phyloP scores from a whole-genome alignment of 2,329 filamentous ascomycete genomes.

The Ustilaginoidea virens region DNA sequence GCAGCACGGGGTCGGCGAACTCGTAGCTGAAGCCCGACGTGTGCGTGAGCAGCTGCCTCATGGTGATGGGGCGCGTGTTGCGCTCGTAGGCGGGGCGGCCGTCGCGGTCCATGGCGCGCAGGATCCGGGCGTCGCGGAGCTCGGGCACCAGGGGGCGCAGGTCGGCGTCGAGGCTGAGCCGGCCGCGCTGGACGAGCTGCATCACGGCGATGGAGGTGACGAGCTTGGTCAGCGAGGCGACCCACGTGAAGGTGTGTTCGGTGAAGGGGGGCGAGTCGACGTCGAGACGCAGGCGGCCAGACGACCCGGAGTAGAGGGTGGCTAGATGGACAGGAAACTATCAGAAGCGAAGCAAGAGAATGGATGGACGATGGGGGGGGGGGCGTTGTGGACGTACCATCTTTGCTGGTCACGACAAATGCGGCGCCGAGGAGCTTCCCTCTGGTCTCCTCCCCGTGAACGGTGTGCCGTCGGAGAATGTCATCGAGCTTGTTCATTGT shows the following conservation, averaged over 20 bases:
- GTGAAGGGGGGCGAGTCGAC: conserved; percentile 15
- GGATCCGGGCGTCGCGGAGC: conserved; percentile 17
- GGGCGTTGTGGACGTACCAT: conserved; percentile 15
- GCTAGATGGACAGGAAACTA: conserved; percentile 8
- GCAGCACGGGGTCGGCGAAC: conserved; percentile 20
- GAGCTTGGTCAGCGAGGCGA: conserved; percentile 29
- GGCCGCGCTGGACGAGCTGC: conserved; percentile 22
- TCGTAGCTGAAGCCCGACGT: conserved; percentile 31
- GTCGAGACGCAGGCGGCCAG: conserved; percentile 20
- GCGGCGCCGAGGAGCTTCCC: conserved; percentile 21
- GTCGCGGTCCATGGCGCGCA: conserved; percentile 20
- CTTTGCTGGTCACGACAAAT: conserved; percentile 17
- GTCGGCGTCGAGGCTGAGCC: conserved; percentile 21
- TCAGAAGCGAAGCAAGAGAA: not conserved
- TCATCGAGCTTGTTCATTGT: conserved; percentile 15
- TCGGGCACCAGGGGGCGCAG: conserved; percentile 18
- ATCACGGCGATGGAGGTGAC: conserved; percentile 20
- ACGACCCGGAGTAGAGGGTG: conserved; percentile 18
- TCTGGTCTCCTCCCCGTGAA: conserved; percentile 13
- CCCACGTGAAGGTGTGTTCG: conserved; percentile 18
- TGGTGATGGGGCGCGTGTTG: conserved; percentile 21
- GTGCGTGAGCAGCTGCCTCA: conserved; percentile 32
- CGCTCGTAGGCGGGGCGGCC: conserved; percentile 21
- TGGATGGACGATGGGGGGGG: not conserved
- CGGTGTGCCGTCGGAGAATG: conserved; percentile 16